Evolutionary conservation across 306 rosid genomes (phyloP).

Genomic region (Phaseolus lunatus): DNA sequence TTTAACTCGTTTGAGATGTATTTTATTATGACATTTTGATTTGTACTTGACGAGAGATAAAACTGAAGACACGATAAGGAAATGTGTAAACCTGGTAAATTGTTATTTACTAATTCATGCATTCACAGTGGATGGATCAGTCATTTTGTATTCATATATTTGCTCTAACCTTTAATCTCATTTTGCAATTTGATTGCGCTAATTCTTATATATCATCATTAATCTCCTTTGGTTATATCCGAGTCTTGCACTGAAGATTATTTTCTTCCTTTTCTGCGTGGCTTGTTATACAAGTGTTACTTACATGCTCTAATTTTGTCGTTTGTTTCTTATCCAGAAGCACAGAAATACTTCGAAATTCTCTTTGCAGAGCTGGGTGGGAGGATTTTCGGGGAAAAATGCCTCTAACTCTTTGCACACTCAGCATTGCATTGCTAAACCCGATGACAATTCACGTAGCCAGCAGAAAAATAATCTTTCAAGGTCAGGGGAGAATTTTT

Average conservation of each 20-base stretch:
- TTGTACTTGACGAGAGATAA: slow-evolving; percentile 19
- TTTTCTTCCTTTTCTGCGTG: slow-evolving; percentile 12
- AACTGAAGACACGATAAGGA: slow-evolving; percentile 29
- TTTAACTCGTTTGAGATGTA: not conserved
- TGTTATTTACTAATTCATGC: not conserved
- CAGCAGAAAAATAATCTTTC: slow-evolving; percentile 60
- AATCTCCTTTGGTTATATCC: slow-evolving; percentile 36
- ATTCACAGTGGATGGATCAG: slow-evolving; percentile 8
- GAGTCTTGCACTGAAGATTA: slow-evolving; percentile 11
- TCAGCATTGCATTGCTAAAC: slow-evolving; percentile 53
- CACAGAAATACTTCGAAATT: slow-evolving; percentile 86
- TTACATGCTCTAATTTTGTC: slow-evolving; percentile 9
- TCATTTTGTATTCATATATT: not conserved
- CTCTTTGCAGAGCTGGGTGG: slow-evolving; percentile 88
- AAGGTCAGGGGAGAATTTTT: slow-evolving; percentile 54
- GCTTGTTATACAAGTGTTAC: slow-evolving; percentile 33
- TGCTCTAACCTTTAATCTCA: slow-evolving; percentile 13
- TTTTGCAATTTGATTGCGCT: slow-evolving; percentile 28
- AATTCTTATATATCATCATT: not conserved
- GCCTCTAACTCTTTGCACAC: slow-evolving; percentile 52
- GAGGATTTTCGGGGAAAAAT: slow-evolving; percentile 73
- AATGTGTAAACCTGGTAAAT: slow-evolving; percentile 3
- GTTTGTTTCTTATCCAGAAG: slow-evolving; percentile 64
- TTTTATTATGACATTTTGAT: slow-evolving; percentile 15
- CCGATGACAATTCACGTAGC: slow-evolving; percentile 46